Percentiles rank a stretch among this genome's conserved stretches.
Evolutionary conservation across 2,329 filamentous ascomycete genomes (phyloP).

Genomic region (Hansfordia pulvinata): DNA sequence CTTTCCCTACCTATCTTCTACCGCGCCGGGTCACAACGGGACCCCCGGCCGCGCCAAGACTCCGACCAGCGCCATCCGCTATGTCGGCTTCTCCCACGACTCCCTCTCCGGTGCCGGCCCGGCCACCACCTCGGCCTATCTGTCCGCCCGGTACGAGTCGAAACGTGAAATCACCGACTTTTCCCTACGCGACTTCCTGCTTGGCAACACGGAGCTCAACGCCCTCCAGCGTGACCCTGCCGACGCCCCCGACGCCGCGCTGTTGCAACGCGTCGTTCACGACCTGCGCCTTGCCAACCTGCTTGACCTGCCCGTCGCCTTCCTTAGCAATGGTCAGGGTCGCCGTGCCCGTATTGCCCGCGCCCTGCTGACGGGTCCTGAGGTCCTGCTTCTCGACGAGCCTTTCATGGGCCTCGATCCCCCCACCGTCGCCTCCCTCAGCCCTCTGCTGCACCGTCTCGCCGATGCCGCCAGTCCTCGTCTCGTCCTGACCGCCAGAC

Average conservation of each 20-base stretch:
- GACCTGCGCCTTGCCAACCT: conserved; percentile 59
- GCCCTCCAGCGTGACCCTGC: conserved; percentile 40
- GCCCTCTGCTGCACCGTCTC: conserved; percentile 53
- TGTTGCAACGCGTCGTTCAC: conserved; percentile 48
- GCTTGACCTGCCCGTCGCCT: conserved; percentile 70
- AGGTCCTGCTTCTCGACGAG: conserved; percentile 78
- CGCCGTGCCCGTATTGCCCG: conserved; percentile 78
- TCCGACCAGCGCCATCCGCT: conserved; percentile 59
- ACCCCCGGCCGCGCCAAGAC: conserved; percentile 41
- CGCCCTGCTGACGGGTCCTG: conserved; percentile 64
- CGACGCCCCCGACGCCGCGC: conserved; percentile 29
- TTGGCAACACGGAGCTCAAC: conserved; percentile 74
- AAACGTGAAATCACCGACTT: conserved; percentile 79
- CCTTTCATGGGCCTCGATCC: conserved; percentile 96
- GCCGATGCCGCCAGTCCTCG: conserved; percentile 55
- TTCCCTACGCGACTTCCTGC: conserved; percentile 66
- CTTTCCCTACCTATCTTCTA: conserved; percentile 63
- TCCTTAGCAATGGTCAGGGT: conserved; percentile 88
- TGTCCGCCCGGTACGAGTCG: conserved; percentile 85
- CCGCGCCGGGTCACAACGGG: too few relatives aligned
- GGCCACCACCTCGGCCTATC: conserved; percentile 60
- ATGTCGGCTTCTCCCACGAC: conserved; percentile 82
- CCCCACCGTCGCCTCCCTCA: conserved; percentile 59
- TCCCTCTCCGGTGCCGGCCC: conserved; percentile 39
- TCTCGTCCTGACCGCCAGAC: conserved; percentile 63